These are phyloP conservation scores for Aegilops longissima DNA, from an alignment of 176 grass and related monocot genomes.

Conservation along the genomic window DNA sequence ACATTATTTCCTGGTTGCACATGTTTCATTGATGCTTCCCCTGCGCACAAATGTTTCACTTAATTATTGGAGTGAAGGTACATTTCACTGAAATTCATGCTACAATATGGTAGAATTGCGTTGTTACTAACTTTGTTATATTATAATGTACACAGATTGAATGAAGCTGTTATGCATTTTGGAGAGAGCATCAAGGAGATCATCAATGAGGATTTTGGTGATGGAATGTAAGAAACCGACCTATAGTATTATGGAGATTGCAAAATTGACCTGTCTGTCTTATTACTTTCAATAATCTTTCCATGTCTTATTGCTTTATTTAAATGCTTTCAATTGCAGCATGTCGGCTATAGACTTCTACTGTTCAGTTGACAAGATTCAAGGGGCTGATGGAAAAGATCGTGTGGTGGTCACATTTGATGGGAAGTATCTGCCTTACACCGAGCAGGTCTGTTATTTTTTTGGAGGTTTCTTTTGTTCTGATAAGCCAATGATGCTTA, in stretches of 20 bases:
- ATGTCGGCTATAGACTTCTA: conserved; percentile 98
- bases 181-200: conserved; percentile 99
- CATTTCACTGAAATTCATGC: not conserved
- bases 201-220: conserved; percentile 95
- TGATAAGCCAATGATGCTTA: not conserved
- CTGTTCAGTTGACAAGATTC: conserved; percentile 89
- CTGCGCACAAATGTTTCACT: not conserved
- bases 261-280: not conserved
- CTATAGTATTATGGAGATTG: not conserved
- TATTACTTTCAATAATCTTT: not conserved
- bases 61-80: not conserved
- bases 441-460: conserved; percentile 69
- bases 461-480: conserved; percentile 9
- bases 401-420: conserved; percentile 91
- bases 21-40: not conserved
- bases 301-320: not conserved
- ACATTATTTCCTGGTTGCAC: not conserved
- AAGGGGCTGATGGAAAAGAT: conserved; percentile 77
- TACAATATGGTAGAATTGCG: not conserved
- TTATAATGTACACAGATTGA: conserved; percentile 52
- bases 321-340: conserved; percentile 37
- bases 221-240: conserved; percentile 81
- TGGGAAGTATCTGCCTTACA: conserved; percentile 92
- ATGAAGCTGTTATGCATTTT: conserved; percentile 98
- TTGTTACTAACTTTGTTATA: not conserved